phyloP scores from a whole-genome alignment of 2,329 filamentous ascomycete species.

The Cordyceps militaris region DNA sequence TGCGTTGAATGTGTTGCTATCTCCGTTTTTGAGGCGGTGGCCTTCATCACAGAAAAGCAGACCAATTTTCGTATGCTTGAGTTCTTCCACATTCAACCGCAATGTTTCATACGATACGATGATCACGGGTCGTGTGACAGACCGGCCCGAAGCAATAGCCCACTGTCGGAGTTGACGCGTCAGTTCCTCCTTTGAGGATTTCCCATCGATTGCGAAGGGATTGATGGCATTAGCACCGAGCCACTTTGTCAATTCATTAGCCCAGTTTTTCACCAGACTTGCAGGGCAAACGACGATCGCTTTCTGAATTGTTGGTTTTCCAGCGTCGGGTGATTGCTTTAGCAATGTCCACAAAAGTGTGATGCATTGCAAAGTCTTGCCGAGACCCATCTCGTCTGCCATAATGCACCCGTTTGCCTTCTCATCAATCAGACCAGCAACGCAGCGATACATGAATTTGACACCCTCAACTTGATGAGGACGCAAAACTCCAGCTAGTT shows the following conservation, averaged over 20 bases:
- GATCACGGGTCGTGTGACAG: conserved; percentile 84
- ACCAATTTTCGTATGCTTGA: conserved; percentile 85
- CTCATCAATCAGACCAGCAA: conserved; percentile 89
- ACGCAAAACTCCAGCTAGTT: conserved; percentile 77
- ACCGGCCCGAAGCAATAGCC: conserved; percentile 84
- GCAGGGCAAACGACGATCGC: conserved; percentile 95
- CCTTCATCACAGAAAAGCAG: conserved; percentile 94
- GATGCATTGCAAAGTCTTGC: conserved; percentile 96
- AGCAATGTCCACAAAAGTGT: conserved; percentile 92
- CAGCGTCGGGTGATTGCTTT: conserved; percentile 93
- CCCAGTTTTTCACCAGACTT: conserved; percentile 95
- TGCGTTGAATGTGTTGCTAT: conserved; percentile 90
- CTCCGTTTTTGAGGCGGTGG: conserved; percentile 91
- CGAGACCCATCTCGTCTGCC: conserved; percentile 98
- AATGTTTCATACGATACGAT: conserved; percentile 98
- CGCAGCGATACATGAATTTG: conserved; percentile 92
- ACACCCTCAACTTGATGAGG: conserved; percentile 98
- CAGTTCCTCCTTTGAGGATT: conserved; percentile 89
- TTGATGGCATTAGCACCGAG: conserved; percentile 83
- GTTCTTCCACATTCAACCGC: conserved; percentile 80
- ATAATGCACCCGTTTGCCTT: conserved; percentile 98
- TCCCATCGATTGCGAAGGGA: conserved; percentile 94
- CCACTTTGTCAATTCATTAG: conserved; percentile 95
- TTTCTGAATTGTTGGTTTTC: conserved; percentile 88
- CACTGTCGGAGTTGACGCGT: conserved; percentile 87